A percentile compares a stretch with the other conserved stretches of the same genome.
phyloP scores from a whole-genome alignment of 2,329 filamentous ascomycete species.

The Corinectria fuckeliana region DNA sequence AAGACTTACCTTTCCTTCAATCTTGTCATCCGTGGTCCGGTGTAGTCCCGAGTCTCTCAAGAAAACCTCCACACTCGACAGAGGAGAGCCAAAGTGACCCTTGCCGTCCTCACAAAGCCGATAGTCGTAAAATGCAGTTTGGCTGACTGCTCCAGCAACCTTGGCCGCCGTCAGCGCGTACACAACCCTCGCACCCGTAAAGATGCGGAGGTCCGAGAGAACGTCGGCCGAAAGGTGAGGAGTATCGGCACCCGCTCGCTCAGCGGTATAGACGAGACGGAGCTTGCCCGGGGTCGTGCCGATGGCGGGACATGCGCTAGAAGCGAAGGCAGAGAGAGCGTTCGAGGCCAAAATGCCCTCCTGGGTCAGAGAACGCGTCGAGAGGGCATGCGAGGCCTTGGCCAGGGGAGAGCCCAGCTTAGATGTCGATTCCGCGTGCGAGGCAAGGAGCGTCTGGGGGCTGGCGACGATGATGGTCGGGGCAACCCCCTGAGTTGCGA shows the following conservation, averaged over 20 bases:
- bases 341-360: constrained; percentile 73
- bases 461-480: constrained; percentile 85
- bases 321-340: constrained; percentile 56
- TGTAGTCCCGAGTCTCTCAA: constrained; percentile 67
- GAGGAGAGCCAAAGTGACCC: constrained; percentile 80
- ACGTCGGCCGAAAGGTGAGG: constrained; percentile 71
- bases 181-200: constrained; percentile 78
- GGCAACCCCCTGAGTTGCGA: constrained; percentile 76
- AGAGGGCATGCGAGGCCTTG: constrained; percentile 72
- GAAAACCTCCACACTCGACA: constrained; percentile 80
- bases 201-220: constrained; percentile 82
- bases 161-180: constrained; percentile 83
- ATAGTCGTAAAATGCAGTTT: constrained; percentile 90
- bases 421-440: constrained; percentile 67
- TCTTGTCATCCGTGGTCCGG: constrained; percentile 68
- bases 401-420: constrained; percentile 69
- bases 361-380: constrained; percentile 71
- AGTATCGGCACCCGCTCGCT: constrained; percentile 68
- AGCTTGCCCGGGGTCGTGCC: constrained; percentile 74
- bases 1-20: constrained; percentile 67
- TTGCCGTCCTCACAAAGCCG: constrained; percentile 55
- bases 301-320: constrained; percentile 64
- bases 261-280: constrained; percentile 80
- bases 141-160: constrained; percentile 88
- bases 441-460: constrained; percentile 72